phyloP scores from a whole-genome alignment of 352 stramenopile species.

The Phytophthora citrophthora region DNA sequence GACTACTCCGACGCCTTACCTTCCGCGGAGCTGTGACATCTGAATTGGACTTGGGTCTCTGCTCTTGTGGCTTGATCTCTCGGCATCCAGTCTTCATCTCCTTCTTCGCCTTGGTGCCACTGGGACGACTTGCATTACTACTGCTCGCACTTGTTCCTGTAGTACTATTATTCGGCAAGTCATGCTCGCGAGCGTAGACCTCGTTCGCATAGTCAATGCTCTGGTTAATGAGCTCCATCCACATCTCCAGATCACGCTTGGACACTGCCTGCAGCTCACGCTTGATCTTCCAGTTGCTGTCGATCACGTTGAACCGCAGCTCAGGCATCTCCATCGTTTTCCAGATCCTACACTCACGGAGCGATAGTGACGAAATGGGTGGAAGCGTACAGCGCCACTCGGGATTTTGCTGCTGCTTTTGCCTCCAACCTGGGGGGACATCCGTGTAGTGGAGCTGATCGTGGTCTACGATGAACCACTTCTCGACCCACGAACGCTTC shows the following conservation, averaged over 20 bases:
- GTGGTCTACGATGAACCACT: constrained; percentile 73
- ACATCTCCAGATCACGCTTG: constrained; percentile 65
- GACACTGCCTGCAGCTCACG: constrained; percentile 74
- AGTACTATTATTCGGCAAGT: constrained; percentile 47
- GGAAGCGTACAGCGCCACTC: constrained; percentile 39
- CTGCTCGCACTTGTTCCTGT: constrained; percentile 36
- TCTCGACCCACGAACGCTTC: constrained; percentile 72
- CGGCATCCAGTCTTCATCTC: constrained; percentile 14
- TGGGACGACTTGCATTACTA: constrained; percentile 38
- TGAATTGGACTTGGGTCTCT: constrained; percentile 20
- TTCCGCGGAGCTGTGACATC: constrained; percentile 29
- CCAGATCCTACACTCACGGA: constrained; percentile 83
- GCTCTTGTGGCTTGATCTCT: constrained; percentile 20
- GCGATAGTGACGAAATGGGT: constrained; percentile 62
- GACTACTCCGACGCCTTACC: constrained; percentile 33
- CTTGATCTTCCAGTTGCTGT: constrained; percentile 85
- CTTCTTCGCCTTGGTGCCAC: constrained; percentile 27
- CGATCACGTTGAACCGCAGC: constrained; percentile 78
- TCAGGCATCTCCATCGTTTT: constrained; percentile 90
- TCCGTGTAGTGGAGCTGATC: constrained; percentile 81
- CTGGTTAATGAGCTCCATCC: constrained; percentile 79
- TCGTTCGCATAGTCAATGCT: constrained; percentile 81
- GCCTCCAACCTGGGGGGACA: constrained; percentile 35
- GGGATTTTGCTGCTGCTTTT: constrained; percentile 32
- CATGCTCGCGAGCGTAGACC: constrained; percentile 38